Conservation (phyloP, 345 rosid genomes). For the Eucalyptus curtisii region DNA sequence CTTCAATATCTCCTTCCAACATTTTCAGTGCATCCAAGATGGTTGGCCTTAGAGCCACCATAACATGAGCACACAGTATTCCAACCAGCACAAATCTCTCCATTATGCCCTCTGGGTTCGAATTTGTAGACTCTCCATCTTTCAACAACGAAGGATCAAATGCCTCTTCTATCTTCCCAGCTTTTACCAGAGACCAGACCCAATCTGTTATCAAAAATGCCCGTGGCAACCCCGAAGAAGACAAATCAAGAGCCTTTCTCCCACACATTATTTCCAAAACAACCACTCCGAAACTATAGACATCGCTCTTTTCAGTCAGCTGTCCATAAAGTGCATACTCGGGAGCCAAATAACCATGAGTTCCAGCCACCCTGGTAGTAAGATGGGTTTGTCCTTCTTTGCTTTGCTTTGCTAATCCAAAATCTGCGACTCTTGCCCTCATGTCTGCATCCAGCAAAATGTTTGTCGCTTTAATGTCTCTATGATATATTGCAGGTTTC, state of each 20-base stretch:
- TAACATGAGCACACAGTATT: slow-evolving; percentile 80
- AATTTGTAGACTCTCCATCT: slow-evolving; percentile 24
- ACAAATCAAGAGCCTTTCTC: slow-evolving; percentile 71
- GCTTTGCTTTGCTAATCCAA: slow-evolving; percentile 77
- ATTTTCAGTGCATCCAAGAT: slow-evolving; percentile 70
- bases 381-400: slow-evolving; percentile 91
- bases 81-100: slow-evolving; percentile 78
- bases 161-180: slow-evolving; percentile 51
- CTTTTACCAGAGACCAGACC: slow-evolving; percentile 84
- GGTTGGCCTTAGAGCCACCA: slow-evolving; percentile 89
- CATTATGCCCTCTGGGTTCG: slow-evolving; percentile 63
- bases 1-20: slow-evolving; percentile 89
- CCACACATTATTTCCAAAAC: slow-evolving; percentile 84
- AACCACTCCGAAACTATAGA: slow-evolving; percentile 87
- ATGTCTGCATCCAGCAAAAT: slow-evolving; percentile 71
- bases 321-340: slow-evolving; percentile 94
- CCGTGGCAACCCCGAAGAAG: slow-evolving; percentile 36
- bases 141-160: slow-evolving; percentile 38
- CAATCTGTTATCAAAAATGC: slow-evolving; percentile 74
- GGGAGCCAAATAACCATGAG: slow-evolving; percentile 86
- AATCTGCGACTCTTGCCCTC: slow-evolving; percentile 95
- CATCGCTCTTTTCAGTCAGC: slow-evolving; percentile 83
- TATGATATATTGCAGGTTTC: slow-evolving; percentile 86
- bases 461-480: slow-evolving; percentile 84
- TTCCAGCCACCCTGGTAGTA: slow-evolving; percentile 92